A percentile compares a stretch with the other conserved stretches of the same genome.
phyloP scores from a whole-genome alignment of 2,329 filamentous ascomycete genomes.

The Neofusicoccum sp. region DNA sequence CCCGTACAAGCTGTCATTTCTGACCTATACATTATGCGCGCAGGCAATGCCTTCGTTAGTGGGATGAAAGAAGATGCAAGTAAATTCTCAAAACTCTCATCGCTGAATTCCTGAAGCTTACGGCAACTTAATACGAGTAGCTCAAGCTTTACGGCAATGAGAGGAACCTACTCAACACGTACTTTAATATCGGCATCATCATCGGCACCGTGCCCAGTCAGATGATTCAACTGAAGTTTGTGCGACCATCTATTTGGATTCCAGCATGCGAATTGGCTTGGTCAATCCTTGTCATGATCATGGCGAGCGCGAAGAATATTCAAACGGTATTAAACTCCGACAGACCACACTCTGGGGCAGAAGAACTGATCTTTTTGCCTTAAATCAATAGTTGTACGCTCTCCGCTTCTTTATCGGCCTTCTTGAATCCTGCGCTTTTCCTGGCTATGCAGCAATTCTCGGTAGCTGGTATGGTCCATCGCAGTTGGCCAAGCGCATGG shows the following conservation, averaged over 20 bases:
- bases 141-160: conserved; percentile 18
- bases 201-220: conserved; percentile 16
- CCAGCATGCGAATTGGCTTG: conserved; percentile 18
- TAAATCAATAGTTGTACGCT: conserved; percentile 23
- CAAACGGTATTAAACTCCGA: neutral
- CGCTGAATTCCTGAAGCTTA: too few relatives aligned
- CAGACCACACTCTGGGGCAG: too few relatives aligned
- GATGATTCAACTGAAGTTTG: conserved; percentile 19
- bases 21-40: too few relatives aligned
- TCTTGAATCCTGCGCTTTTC: conserved; percentile 36
- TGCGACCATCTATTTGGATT: conserved; percentile 19
- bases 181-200: conserved; percentile 21
- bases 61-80: conserved; percentile 21
- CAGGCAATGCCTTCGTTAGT: conserved; percentile 21
- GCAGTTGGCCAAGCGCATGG: conserved; percentile 35
- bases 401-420: conserved; percentile 43
- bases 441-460: conserved; percentile 40
- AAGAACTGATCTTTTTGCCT: too few relatives aligned
- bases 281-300: conserved; percentile 19
- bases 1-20: too few relatives aligned
- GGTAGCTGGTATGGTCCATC: conserved; percentile 35
- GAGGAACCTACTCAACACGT: conserved; percentile 10
- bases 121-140: neutral
- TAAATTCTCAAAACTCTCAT: neutral
- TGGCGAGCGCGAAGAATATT: conserved; percentile 17